Conservation (phyloP, 306 rosid genomes). For the Vigna angularis region DNA sequence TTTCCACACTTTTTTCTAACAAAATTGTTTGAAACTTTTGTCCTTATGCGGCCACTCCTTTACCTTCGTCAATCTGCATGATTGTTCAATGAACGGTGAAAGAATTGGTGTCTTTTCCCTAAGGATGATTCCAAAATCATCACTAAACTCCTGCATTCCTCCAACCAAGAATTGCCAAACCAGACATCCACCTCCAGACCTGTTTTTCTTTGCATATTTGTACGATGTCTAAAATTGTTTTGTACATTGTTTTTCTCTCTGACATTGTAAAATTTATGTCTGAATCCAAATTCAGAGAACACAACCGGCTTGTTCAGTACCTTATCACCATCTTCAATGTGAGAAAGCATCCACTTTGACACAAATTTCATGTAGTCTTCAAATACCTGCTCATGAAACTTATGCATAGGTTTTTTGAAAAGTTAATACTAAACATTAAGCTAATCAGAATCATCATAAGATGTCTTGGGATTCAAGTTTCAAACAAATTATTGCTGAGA, state of each 20-base stretch:
- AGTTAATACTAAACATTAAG: background rate
- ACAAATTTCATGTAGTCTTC: constrained; percentile 74
- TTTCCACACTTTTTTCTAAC: constrained; percentile 53
- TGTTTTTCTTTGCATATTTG: constrained; percentile 80
- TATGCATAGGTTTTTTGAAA: constrained; percentile 28
- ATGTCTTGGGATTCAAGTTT: constrained; percentile 10
- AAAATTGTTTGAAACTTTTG: constrained; percentile 57
- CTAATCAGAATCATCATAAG: constrained; percentile 9
- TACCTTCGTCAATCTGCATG: constrained; percentile 79
- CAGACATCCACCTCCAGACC: constrained; percentile 84
- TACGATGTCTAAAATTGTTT: constrained; percentile 63
- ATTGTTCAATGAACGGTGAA: constrained; percentile 61
- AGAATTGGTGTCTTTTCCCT: constrained; percentile 65
- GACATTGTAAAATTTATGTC: constrained; percentile 64
- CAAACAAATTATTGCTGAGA: constrained; percentile 14
- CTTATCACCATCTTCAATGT: constrained; percentile 89
- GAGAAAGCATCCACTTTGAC: constrained; percentile 90
- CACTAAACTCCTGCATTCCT: constrained; percentile 78
- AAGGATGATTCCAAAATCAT: constrained; percentile 86
- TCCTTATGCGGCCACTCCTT: constrained; percentile 59
- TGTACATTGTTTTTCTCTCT: constrained; percentile 69
- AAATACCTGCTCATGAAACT: constrained; percentile 67
- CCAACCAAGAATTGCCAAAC: constrained; percentile 87
- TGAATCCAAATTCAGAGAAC: constrained; percentile 92
- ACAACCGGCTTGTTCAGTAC: constrained; percentile 79